phyloP scores from a whole-genome alignment of 208 protist species.

The Crithidia expoeki region DNA sequence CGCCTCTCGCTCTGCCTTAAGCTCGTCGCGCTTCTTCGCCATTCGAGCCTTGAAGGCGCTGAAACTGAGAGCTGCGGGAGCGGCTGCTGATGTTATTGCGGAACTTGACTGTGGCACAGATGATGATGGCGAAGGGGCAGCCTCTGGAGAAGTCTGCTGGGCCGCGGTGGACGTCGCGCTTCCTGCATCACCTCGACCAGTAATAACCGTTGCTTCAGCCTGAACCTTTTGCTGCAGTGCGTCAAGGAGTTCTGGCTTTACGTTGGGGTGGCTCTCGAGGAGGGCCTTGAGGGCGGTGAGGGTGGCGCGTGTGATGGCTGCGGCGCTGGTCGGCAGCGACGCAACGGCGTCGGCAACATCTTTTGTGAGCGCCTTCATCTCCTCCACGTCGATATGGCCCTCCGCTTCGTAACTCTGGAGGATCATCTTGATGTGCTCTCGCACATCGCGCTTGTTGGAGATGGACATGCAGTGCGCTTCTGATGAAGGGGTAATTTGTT shows the following conservation, averaged over 20 bases:
- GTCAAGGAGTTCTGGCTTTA: conserved; percentile 18
- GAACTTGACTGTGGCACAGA: background rate
- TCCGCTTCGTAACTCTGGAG: conserved; percentile 57
- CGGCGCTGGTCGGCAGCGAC: conserved; percentile 30
- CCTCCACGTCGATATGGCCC: conserved; percentile 62
- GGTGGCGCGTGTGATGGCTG: conserved; percentile 25
- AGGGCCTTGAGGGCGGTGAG: conserved; percentile 34
- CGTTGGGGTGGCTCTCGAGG: conserved; percentile 18
- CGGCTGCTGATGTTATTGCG: background rate
- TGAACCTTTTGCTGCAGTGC: conserved; percentile 12
- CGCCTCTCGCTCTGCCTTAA: conserved; percentile 38
- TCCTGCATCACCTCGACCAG: background rate
- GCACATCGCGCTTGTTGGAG: conserved; percentile 74
- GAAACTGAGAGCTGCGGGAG: conserved; percentile 35
- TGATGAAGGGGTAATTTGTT: too few relatives aligned
- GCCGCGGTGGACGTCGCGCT: background rate
- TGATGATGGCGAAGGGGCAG: background rate
- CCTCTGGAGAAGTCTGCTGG: background rate
- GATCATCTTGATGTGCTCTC: conserved; percentile 55
- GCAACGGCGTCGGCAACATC: conserved; percentile 48
- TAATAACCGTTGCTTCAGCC: background rate
- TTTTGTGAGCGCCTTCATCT: conserved; percentile 58
- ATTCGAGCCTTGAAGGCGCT: conserved; percentile 65
- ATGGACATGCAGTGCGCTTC: conserved; percentile 26
- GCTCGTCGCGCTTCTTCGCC: conserved; percentile 57